Evolutionary conservation across 2,329 filamentous ascomycete species (phyloP), one percentile per base, ranked within the genome.

Genomic region (Diplodia intermedia): DNA sequence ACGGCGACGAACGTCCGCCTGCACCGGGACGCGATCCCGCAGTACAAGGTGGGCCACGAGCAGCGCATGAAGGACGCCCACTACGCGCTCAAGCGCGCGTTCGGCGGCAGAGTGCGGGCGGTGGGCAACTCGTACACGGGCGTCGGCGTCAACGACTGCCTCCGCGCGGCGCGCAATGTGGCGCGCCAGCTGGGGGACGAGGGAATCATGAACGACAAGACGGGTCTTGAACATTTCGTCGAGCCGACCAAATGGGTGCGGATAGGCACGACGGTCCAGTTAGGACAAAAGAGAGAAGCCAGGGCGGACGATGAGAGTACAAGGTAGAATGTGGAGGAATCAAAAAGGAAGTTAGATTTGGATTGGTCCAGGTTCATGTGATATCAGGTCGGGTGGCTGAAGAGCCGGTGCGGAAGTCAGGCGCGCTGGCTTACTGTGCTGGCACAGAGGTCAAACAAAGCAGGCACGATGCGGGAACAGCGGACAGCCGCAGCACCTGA

Each of bases 11-110:
- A 86, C 68, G 89, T 89, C 18, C 86, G 85, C 68, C 73, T 91
- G 54, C 84, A 89, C 67, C 81, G 82, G 69, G 85, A 95, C 70
- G 97, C 93, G 76, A 95, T 99, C 71, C 94, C 95, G 12, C 95
- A 99, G 80, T 96, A 97, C 78, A 86, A 85, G 0, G 89, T 97
- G 1, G 93, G 93, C 43, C 94, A 98, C 78, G 79, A 86, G 31
- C 78, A 82, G 9, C 85, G 86, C 69, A 87, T 96, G 82, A 80
- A 79, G 26, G 75, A 77, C 1, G 86, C 89, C 1, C 84, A 89
- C 72, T 73, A 79, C 2, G 82, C 89, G 65, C 82, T 92, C 5
- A 75, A 79, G 38, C 69, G 80, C 3, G 79, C 82, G 5, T 96
- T 89, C 76, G 77, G 83, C 9, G 88, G 90, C 15, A 82, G 85